Conservation (phyloP, 2,329 filamentous ascomycete genomes). For the Pseudogymnoascus sp. region DNA sequence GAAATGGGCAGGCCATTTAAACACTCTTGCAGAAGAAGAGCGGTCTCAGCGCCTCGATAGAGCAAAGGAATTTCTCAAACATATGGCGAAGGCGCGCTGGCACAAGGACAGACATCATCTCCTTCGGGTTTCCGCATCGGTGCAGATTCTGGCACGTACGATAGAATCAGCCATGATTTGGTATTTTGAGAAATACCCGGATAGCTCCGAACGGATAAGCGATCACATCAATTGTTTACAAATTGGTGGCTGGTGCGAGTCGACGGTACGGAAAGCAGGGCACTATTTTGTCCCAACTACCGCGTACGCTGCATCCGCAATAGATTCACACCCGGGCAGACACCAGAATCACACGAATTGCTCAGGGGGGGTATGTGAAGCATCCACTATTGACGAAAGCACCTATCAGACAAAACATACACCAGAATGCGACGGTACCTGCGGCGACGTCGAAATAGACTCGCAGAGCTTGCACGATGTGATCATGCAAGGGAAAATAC, state of each 20-base stretch:
- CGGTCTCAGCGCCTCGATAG: neutral
- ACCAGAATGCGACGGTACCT: neutral
- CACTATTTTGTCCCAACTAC: neutral
- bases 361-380: neutral
- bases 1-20: neutral
- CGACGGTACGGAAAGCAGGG: neutral
- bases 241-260: neutral
- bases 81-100: neutral
- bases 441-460: conserved; percentile 1
- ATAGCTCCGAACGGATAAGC: neutral
- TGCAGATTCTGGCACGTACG: conserved; percentile 1
- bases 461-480: neutral
- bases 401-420: conserved; percentile 2
- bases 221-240: neutral
- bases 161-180: neutral
- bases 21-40: neutral
- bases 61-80: neutral
- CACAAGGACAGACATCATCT: neutral
- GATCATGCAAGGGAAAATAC: conserved; percentile 6
- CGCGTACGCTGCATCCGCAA: neutral
- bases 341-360: neutral
- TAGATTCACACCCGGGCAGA: neutral
- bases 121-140: neutral
- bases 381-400: neutral
- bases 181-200: neutral